Conservation (phyloP, 2,329 filamentous ascomycete species). For the Stachybotrys chartarum region DNA sequence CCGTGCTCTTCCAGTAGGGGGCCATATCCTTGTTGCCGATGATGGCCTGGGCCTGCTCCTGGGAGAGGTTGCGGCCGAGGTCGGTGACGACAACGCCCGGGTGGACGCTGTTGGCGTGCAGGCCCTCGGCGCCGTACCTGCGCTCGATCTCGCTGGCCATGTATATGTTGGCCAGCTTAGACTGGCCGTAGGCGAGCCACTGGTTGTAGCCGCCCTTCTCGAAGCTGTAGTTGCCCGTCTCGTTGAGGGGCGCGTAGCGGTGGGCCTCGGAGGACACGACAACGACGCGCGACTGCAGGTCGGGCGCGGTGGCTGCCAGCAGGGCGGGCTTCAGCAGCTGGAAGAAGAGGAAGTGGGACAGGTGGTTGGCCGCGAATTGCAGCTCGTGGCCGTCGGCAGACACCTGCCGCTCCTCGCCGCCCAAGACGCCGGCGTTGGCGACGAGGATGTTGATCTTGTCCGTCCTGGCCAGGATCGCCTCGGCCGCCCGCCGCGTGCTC, state of each 20-base stretch:
- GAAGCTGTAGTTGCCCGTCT: slow-evolving; percentile 9
- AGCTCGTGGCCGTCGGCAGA: slow-evolving; percentile 8
- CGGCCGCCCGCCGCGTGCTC: slow-evolving; percentile 17
- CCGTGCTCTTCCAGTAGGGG: background rate
- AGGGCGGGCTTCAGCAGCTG: slow-evolving; percentile 4
- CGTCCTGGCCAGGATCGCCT: slow-evolving; percentile 4
- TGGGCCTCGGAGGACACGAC: slow-evolving; percentile 2
- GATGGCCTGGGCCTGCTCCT: background rate
- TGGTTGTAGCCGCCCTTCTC: slow-evolving; percentile 13
- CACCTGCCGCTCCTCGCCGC: slow-evolving; percentile 1
- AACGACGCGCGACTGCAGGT: slow-evolving; percentile 4
- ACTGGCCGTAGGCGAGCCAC: slow-evolving; percentile 34
- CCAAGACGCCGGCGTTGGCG: slow-evolving; percentile 16
- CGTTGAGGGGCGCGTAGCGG: background rate
- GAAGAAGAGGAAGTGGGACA: slow-evolving; percentile 10
- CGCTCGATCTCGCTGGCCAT: slow-evolving; percentile 43
- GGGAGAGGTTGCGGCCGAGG: background rate
- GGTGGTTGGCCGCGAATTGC: slow-evolving; percentile 10
- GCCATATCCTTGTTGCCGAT: background rate
- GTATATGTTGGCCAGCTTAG: slow-evolving; percentile 45
- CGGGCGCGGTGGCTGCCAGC: background rate
- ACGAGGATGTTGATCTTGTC: slow-evolving; percentile 12
- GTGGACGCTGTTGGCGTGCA: slow-evolving; percentile 21
- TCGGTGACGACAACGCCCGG: slow-evolving; percentile 1
- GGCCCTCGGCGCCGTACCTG: slow-evolving; percentile 29